Evolutionary conservation across 2,329 filamentous ascomycete species (phyloP).

Genomic region (Neofusicoccum ribis): DNA sequence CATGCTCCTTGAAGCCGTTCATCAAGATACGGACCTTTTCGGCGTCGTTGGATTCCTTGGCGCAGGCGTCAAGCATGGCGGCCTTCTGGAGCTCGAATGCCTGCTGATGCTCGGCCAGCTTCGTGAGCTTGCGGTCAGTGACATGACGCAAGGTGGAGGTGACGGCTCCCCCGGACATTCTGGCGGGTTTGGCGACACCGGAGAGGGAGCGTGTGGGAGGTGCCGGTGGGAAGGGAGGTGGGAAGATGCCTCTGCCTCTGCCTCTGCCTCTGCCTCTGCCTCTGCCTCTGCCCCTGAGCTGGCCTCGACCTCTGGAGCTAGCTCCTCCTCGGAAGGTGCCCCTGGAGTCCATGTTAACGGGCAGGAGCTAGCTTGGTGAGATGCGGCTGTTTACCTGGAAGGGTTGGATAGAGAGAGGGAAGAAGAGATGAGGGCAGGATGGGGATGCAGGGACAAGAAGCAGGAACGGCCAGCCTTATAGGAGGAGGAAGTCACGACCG

Average conservation of each 20-base stretch:
- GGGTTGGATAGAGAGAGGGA: neutral
- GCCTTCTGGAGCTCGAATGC: conserved; percentile 28
- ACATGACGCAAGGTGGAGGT: conserved; percentile 31
- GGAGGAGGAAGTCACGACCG: neutral
- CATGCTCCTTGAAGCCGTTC: conserved; percentile 25
- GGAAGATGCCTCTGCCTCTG: neutral
- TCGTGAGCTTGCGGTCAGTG: conserved; percentile 29
- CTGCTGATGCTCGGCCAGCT: conserved; percentile 26
- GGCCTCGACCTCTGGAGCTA: neutral
- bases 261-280: neutral
- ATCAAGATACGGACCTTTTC: conserved; percentile 27
- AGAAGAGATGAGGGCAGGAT: neutral
- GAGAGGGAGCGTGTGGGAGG: neutral
- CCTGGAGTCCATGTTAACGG: conserved; percentile 3
- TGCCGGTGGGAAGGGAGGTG: too few relatives aligned
- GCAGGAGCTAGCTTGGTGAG: neutral
- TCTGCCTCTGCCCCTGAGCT: neutral
- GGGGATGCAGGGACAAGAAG: neutral
- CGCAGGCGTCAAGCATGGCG: conserved; percentile 23
- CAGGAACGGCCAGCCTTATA: neutral
- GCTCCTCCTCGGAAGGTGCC: neutral
- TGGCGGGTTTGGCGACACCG: neutral
- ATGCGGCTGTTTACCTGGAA: neutral
- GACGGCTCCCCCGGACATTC: conserved; percentile 23
- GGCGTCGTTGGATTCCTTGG: conserved; percentile 13